Evolutionary conservation across 108 stramenopile species (phyloP), one percentile per base, ranked within the genome.

Genomic region (Cyclostephanos tholiformis): DNA sequence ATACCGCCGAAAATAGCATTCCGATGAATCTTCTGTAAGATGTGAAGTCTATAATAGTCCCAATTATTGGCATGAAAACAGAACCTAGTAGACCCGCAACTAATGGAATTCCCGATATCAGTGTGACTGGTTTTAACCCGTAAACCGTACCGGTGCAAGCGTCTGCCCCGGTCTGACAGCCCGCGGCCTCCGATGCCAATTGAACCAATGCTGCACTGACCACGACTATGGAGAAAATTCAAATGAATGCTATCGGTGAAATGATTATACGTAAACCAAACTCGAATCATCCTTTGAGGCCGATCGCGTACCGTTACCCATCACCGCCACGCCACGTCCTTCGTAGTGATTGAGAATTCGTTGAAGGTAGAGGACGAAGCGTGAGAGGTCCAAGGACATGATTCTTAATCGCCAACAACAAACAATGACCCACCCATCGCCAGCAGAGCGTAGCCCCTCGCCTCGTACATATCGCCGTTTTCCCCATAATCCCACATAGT

Each of bases 1-100:
- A 58, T 0, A 77, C 12, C 20, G 76, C 29, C 4, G 84, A 78
- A 4, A 79, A 70, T 0, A 68, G 26, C 0, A 71, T 63, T 6
- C 91, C 91, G 2, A 88, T 48, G 12, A 53, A 53, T 64, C 74
- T 48, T 20, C 90, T 71, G 70, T 89, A 63, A 2, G 80, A 44
- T 20, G 88, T 91, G 52, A 77, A 86, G 72, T 91, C 90, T 20
- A 89, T 63, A 29, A 89, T 80, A 27, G 85, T 87, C 26, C 90
- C 90, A 41, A 87, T 60, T 2, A 88, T 39, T 2, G 90, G 90
- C 84, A 89, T 81, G 19, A 86, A 64, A 20, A 89, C 71, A 0
- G 90, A 85, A 11, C 75, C 43, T 25, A 89, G 19, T 23, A 91
- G 27, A 4, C 82, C 77, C 0, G 88, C 41, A 22, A 88, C 56